phyloP scores from a whole-genome alignment of 495 filamentous ascomycete genomes.

The Platismatia glauca region DNA sequence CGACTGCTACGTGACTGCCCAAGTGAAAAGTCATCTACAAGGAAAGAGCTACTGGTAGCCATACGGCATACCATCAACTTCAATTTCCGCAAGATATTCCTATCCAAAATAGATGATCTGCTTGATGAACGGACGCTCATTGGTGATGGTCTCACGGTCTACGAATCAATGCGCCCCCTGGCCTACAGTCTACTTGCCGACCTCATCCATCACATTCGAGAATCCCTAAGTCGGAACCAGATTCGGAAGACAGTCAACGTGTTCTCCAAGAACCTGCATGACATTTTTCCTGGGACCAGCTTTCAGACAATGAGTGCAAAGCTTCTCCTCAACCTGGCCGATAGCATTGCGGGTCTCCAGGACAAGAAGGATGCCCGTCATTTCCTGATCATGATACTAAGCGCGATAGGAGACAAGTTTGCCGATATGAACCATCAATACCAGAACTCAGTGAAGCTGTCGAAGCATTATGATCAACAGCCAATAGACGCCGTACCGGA shows the following conservation, averaged over 20 bases:
- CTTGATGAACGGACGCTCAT: slow-evolving; percentile 89
- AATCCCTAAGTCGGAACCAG: slow-evolving; percentile 71
- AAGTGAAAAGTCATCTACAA: slow-evolving; percentile 79
- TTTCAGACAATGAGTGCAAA: slow-evolving; percentile 99
- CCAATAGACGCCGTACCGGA: slow-evolving; percentile 59
- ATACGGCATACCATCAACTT: slow-evolving; percentile 99
- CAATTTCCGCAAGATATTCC: slow-evolving; percentile 92
- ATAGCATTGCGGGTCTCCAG: slow-evolving; percentile 83
- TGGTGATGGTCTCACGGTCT: slow-evolving; percentile 91
- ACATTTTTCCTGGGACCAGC: slow-evolving; percentile 93
- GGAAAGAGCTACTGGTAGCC: slow-evolving; percentile 92
- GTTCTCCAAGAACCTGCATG: slow-evolving; percentile 92
- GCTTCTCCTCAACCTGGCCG: slow-evolving; percentile 90
- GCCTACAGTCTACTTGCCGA: slow-evolving; percentile 99
- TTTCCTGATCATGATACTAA: slow-evolving; percentile 93
- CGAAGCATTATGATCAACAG: slow-evolving; percentile 58
- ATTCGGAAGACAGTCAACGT: slow-evolving; percentile 93
- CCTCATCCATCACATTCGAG: slow-evolving; percentile 93
- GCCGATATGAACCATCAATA: slow-evolving; percentile 97
- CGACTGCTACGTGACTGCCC: slow-evolving; percentile 89
- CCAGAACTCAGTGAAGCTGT: slow-evolving; percentile 86
- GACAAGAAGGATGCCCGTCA: slow-evolving; percentile 90
- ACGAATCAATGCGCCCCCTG: slow-evolving; percentile 89
- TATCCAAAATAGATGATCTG: slow-evolving; percentile 89
- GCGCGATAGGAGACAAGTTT: slow-evolving; percentile 96